Evolutionary conservation across 192 early-diverging fungal genomes (phyloP).

Genomic region (Mycoemilia scoparia): DNA sequence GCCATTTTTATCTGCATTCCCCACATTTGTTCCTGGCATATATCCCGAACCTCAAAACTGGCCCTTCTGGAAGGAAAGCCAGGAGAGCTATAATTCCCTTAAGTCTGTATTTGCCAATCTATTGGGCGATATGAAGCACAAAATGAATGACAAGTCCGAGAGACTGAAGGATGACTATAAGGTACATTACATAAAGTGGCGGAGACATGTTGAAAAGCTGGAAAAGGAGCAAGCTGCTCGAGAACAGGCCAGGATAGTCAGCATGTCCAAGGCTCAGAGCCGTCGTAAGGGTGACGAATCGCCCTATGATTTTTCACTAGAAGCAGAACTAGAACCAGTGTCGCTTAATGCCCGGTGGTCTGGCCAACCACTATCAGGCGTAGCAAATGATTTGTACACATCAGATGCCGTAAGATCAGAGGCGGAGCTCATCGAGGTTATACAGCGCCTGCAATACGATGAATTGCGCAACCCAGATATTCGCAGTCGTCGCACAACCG

Average conservation of each 20-base stretch:
- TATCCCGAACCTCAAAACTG: constrained; percentile 16
- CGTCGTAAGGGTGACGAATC: constrained; percentile 1
- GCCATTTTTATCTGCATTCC: constrained; percentile 12
- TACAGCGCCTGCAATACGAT: constrained; percentile 46
- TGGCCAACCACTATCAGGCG: constrained; percentile 16
- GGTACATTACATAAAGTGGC: constrained; percentile 20
- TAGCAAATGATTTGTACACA: constrained; percentile 23
- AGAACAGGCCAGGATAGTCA: constrained; percentile 4
- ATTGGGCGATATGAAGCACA: constrained; percentile 6
- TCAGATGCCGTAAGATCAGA: constrained; percentile 61
- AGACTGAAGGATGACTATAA: constrained; percentile 19
- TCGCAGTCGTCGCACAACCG: constrained; percentile 50
- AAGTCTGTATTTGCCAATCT: constrained; percentile 9
- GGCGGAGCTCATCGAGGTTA: constrained; percentile 57
- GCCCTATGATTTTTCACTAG: constrained; percentile 1
- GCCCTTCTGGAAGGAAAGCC: constrained; percentile 23
- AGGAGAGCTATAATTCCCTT: constrained; percentile 7
- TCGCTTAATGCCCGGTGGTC: constrained; percentile 18
- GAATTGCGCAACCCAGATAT: constrained; percentile 53
- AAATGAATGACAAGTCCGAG: constrained; percentile 6
- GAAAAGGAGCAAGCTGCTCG: constrained; percentile 22
- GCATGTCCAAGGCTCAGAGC: background rate
- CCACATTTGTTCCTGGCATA: constrained; percentile 15
- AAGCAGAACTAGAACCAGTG: constrained; percentile 10
- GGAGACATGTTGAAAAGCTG: constrained; percentile 18